Evolutionary conservation across 1,139 yeast genomes (phyloP).

Genomic region (Hansenula anomala): DNA sequence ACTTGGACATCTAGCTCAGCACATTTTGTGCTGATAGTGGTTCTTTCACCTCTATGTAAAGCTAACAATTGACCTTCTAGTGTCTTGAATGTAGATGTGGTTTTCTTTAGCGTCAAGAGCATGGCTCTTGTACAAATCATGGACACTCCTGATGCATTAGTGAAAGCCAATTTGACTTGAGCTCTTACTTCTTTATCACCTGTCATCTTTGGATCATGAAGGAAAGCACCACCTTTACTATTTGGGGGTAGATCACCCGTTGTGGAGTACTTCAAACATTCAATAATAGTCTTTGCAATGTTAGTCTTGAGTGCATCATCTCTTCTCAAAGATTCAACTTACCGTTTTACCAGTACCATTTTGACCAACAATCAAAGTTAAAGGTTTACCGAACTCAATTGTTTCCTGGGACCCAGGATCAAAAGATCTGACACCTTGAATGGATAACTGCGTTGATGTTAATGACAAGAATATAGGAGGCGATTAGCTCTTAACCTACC

Average conservation of each 20-base stretch:
- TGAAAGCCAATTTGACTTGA: constrained; percentile 85
- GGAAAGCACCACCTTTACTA: constrained; percentile 93
- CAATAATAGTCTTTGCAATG: constrained; percentile 62
- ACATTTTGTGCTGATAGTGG: constrained; percentile 76
- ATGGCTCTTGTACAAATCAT: constrained; percentile 87
- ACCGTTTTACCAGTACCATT: constrained; percentile 97
- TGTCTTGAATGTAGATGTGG: constrained; percentile 76
- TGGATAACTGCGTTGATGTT: too few species aligned
- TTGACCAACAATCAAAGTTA: constrained; percentile 91
- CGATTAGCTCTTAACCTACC: constrained; percentile 6
- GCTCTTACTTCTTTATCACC: constrained; percentile 80
- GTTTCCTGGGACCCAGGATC: constrained; percentile 79
- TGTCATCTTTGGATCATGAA: constrained; percentile 84
- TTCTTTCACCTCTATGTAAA: constrained; percentile 59
- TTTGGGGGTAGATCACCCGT: constrained; percentile 97
- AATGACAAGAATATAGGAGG: too few species aligned
- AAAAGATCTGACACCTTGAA: constrained; percentile 89
- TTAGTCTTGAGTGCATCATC: neutral
- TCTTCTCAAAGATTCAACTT: constrained; percentile 6
- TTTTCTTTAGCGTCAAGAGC: constrained; percentile 61
- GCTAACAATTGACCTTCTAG: constrained; percentile 83
- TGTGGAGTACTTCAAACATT: constrained; percentile 88
- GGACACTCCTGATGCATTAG: constrained; percentile 64
- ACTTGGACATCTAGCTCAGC: constrained; percentile 81
- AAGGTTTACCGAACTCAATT: constrained; percentile 84